Base-by-base conservation (phyloP, 345 rosid species). In the Erodium maritimum region DNA sequence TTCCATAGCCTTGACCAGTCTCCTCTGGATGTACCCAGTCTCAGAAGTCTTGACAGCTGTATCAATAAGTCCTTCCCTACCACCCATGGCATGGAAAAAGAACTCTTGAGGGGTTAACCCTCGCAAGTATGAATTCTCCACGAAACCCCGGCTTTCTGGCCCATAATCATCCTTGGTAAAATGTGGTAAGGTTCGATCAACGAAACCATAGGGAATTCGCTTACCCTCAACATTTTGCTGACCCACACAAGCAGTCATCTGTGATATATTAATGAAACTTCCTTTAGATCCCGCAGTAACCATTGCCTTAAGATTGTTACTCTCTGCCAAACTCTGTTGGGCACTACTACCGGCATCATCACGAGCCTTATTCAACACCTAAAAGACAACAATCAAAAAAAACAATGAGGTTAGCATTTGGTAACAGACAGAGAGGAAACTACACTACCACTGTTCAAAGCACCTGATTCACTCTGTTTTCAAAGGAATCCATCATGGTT, bases 51-150 rank as follows among this genome's bases (percentile, higher is more conserved):
- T 91, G 59, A 91, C 98, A 19, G 98, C 96, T 29, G 98, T 91
- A 77, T 91, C 98, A 25, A 91, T 91, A 59, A 91, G 96, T 80
- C 98, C 98, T 79, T 91, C 98, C 71, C 98, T 81, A 82, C 98
- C 98, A 75, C 98, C 98, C 98, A 91, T 91, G 1, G 98, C 98
- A 71, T 91, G 98, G 61, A 91, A 91, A 75, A 91, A 91, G 86
- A 91, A 91, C 73, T 91, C 99, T 62, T 91, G 99, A 3, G 99
- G 99, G 37, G 99, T 91, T 87, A 91, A 70, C 52, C 98, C 99
- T 68, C 99, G 94, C 48, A 91, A 75, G 70, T 91, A 91, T 0
- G 99, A 91, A 73, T 91, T 91, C 82, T 91, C 99, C 17, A 91
- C 99, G 75, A 91, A 91, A 23, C 99, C 99, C 67, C 99, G 94